Base-by-base conservation (phyloP, 805 yeast species). In the Teunomyces atbi region DNA sequence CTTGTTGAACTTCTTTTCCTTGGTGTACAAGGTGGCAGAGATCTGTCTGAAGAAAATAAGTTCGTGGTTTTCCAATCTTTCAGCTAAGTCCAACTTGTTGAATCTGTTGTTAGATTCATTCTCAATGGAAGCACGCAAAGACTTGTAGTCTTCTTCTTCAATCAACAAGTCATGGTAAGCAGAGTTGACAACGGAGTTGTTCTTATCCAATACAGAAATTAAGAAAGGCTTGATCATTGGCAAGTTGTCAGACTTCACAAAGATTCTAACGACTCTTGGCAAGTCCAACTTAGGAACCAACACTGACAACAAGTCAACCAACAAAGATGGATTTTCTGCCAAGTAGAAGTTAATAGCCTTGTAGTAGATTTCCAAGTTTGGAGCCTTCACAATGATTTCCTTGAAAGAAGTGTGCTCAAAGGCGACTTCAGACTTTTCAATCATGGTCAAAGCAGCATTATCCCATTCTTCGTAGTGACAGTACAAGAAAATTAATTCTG, bases 401-500 rank as follows among this genome's bases (percentile, higher is more conserved):
- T 94, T 94, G 78, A 94, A 94, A 36, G 96, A 86, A 26, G 83
- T 72, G 65, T 94, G 99, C 58, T 94, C 98, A 61, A 92, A 91
- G 13, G 96, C 90, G 56, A 86, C 86, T 50, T 95, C 89, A 3
- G 96, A 85, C 64, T 83, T 89, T 66, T 94, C 97, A 76, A 94
- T 94, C 91, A 94, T 89, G 12, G 97, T 83, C 64, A 94, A 78
- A 29, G 97, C 90, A 50, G 99, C 99, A 68, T 94, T 94, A 68
- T 94, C 99, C 96, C 97, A 94, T 73, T 94, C 99, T 65, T 94
- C 99, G 66, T 94, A 94, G 69, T 94, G 99, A 64, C 97, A 90
- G 73, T 92, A 92, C 67, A 94, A 76, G 83, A 94, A 94, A 47
- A 94, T 89, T 57, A 92, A 77, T 72, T 94, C 99, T 16, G 95